A percentile compares a stretch with the other conserved stretches of the same genome.
Evolutionary conservation across 306 rosid species (phyloP).

Genomic region (Cucumis melo): DNA sequence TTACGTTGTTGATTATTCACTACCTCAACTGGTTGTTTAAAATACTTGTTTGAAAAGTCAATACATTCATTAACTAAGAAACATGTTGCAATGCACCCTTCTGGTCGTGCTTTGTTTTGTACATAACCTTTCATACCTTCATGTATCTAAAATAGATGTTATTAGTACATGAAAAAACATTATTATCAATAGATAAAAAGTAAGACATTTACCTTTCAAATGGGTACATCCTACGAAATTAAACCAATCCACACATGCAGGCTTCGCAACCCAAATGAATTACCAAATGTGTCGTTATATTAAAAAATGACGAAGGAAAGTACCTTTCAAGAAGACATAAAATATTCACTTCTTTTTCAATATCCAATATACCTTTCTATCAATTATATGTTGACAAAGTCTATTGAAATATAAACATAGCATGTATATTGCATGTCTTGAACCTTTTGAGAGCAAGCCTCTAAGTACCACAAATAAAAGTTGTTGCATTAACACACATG

Average conservation of each 20-base stretch:
- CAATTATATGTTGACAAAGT: background rate
- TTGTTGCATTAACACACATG: background rate
- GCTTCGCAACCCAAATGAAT: background rate
- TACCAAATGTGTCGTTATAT: background rate
- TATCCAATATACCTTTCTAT: background rate
- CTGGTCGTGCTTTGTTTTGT: background rate
- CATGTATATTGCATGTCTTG: background rate
- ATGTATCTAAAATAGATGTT: background rate
- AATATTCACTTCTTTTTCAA: no score
- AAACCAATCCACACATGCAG: background rate
- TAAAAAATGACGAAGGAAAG: background rate
- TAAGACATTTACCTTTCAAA: background rate
- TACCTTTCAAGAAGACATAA: no score
- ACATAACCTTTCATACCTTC: background rate
- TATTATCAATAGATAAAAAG: background rate
- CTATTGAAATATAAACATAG: background rate
- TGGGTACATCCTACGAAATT: background rate
- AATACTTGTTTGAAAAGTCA: background rate
- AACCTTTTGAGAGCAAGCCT: background rate
- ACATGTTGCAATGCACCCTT: background rate
- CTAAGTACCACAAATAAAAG: background rate
- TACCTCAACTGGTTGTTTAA: background rate
- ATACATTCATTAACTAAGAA: background rate
- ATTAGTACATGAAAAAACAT: background rate
- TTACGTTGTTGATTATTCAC: no score